Evolutionary conservation across 2,329 filamentous ascomycete genomes (phyloP).

Genomic region (Pseudogymnoascus sp.): DNA sequence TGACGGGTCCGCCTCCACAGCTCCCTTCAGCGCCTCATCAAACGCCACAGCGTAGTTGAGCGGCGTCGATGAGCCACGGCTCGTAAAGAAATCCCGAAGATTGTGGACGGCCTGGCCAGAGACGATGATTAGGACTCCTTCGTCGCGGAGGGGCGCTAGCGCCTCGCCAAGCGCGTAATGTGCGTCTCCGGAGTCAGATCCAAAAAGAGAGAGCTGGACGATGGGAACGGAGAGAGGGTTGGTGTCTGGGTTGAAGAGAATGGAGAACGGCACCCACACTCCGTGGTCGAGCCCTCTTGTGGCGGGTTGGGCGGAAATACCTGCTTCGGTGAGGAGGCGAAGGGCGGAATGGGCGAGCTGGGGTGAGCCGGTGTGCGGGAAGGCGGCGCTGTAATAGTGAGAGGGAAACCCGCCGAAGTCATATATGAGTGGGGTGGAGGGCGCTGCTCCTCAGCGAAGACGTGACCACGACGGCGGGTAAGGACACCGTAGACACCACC

Average conservation of each 20-base stretch:
- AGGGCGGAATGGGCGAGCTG: slow-evolving; percentile 54
- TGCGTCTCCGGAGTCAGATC: slow-evolving; percentile 53
- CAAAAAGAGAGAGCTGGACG: slow-evolving; percentile 65
- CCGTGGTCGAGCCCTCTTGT: slow-evolving; percentile 67
- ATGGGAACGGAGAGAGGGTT: slow-evolving; percentile 61
- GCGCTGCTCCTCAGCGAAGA: slow-evolving; percentile 93
- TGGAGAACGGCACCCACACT: slow-evolving; percentile 60
- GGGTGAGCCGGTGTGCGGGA: slow-evolving; percentile 55
- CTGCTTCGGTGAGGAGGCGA: slow-evolving; percentile 44
- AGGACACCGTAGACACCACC: slow-evolving; percentile 99
- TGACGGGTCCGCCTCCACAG: slow-evolving; percentile 35
- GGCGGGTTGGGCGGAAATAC: slow-evolving; percentile 52
- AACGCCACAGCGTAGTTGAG: slow-evolving; percentile 54
- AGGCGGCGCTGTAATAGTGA: slow-evolving; percentile 61
- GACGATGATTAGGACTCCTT: slow-evolving; percentile 60
- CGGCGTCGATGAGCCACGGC: slow-evolving; percentile 38
- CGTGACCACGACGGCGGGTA: slow-evolving; percentile 95
- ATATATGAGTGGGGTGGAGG: slow-evolving; percentile 60
- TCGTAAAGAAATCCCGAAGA: slow-evolving; percentile 47
- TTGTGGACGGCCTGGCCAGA: slow-evolving; percentile 74
- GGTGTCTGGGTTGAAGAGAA: slow-evolving; percentile 49
- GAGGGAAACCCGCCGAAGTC: slow-evolving; percentile 70
- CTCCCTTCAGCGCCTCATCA: slow-evolving; percentile 51
- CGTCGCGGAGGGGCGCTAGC: slow-evolving; percentile 56
- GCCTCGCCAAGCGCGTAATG: slow-evolving; percentile 64